A percentile compares a stretch with the other conserved stretches of the same genome.
phyloP scores from a whole-genome alignment of 2,329 filamentous ascomycete species.

The Diaporthe eres region DNA sequence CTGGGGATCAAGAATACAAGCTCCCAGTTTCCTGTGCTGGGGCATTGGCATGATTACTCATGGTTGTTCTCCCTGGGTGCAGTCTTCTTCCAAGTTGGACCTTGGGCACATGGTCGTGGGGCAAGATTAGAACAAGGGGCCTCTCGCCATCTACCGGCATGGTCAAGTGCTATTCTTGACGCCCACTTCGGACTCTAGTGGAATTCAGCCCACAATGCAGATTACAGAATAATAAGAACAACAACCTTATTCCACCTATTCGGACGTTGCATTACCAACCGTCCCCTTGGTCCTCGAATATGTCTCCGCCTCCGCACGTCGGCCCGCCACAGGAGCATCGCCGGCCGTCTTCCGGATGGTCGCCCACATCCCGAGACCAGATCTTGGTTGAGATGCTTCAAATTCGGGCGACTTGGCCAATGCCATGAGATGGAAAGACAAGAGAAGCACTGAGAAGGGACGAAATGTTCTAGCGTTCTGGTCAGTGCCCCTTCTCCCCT shows the following conservation, averaged over 20 bases:
- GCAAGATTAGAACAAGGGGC: background rate
- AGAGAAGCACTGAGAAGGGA: background rate
- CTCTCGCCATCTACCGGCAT: background rate
- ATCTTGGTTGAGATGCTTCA: background rate
- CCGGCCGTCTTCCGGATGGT: background rate
- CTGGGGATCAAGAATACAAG: too few species aligned
- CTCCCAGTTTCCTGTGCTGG: background rate
- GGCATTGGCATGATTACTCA: background rate
- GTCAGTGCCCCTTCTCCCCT: background rate
- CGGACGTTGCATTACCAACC: background rate
- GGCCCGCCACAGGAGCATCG: background rate
- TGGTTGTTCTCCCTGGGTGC: background rate
- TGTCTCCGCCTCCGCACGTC: conserved; percentile 20
- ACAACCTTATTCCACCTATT: background rate
- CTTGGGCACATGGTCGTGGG: background rate
- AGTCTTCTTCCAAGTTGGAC: background rate
- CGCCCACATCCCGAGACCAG: conserved; percentile 8
- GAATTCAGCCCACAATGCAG: background rate
- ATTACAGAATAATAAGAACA: too few species aligned
- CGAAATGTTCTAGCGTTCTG: background rate
- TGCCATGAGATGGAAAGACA: background rate
- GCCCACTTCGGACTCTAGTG: background rate
- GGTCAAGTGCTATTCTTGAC: background rate
- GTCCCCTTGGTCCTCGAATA: background rate
- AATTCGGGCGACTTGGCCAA: background rate